A percentile compares a stretch with the other conserved stretches of the same genome.
Conservation (phyloP, 805 yeast species). For the Pichia pseudocactophila region DNA sequence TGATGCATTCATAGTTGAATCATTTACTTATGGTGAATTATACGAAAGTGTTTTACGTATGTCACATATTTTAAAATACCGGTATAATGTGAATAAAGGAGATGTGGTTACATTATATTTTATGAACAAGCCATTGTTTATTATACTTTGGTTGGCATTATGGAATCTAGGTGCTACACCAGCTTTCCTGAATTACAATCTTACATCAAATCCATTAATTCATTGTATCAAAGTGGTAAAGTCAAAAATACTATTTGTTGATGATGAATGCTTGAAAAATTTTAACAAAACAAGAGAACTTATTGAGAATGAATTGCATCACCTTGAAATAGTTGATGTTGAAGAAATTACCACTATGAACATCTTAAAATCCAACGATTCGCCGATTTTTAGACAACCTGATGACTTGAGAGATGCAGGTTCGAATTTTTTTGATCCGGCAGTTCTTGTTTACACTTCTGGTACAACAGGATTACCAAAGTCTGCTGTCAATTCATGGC, state of each 20-base stretch:
- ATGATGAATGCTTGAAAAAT: conserved; percentile 43
- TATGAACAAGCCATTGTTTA: conserved; percentile 75
- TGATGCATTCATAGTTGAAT: conserved; percentile 50
- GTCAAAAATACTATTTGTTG: conserved; percentile 56
- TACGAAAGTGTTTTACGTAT: conserved; percentile 58
- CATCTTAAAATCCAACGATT: conserved; percentile 16
- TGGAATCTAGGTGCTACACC: conserved; percentile 92
- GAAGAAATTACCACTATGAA: conserved; percentile 15
- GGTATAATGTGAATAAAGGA: conserved; percentile 55
- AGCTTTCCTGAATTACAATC: conserved; percentile 77
- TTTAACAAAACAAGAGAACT: conserved; percentile 35
- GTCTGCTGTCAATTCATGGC: conserved; percentile 89
- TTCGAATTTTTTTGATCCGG: conserved; percentile 52
- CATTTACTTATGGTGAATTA: conserved; percentile 59
- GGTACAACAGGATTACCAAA: conserved; percentile 96
- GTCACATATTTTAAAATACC: conserved; percentile 52
- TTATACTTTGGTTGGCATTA: conserved; percentile 72
- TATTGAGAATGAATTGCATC: conserved; percentile 30
- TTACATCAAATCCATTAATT: conserved; percentile 59
- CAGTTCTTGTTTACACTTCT: conserved; percentile 75
- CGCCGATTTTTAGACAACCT: conserved; percentile 45
- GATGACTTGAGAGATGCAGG: conserved; percentile 50
- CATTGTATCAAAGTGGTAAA: conserved; percentile 74
- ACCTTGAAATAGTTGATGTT: conserved; percentile 14
- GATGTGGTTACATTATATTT: conserved; percentile 68